Base-by-base conservation (phyloP, 371 early-diverging fungal species). In the Syncephalastrum sp. region DNA sequence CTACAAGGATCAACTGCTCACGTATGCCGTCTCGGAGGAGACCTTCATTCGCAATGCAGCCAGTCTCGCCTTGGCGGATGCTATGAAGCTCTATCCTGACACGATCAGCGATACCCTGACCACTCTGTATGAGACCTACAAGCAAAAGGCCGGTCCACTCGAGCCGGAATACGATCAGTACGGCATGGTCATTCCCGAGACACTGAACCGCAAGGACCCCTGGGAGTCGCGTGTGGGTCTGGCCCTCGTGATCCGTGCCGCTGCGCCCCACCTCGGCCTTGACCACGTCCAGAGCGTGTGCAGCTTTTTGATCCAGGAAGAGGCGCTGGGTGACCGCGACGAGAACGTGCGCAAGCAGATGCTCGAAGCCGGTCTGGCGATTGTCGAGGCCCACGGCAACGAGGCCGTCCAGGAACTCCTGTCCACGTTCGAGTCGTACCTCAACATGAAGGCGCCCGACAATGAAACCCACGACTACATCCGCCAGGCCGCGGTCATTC, bases 111-210 rank as follows among this genome's bases (percentile, higher is more conserved):
- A 73, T 15, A 78, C 81, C 0, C 64, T 89, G 47, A 65, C 61
- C 15, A 56, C 76, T 7, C 75, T 89, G 25, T 89, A 82, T 64
- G 56, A 53, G 7, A 57, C 70, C 8, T 90, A 88, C 64, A 72
- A 69, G 42, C 75, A 83, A 52, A 69, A 70, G 67, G 84, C 88
- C 44, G 78, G 82, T 41, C 77, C 91, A n/a, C 82, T 94, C 13
- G 87, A 86, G 23, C 96, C 96, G 4, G 91, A 95, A 66, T 93
- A 90, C 56, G 96, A 98, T 68, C 87, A 86, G 45, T 94, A 82
- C 58, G 97, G 96, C 47, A 88, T 98, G 70, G 82, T 95, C 0
- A 92, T 92, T 24, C 89, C 90, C 13, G 91, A 87, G 50, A 91
- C 95, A 0, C 65, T 94, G 54, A 82, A 91, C 64, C 86, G 87